Evolutionary conservation across 2,329 filamentous ascomycete genomes (phyloP).

Genomic region (Emericellopsis cladophorae): DNA sequence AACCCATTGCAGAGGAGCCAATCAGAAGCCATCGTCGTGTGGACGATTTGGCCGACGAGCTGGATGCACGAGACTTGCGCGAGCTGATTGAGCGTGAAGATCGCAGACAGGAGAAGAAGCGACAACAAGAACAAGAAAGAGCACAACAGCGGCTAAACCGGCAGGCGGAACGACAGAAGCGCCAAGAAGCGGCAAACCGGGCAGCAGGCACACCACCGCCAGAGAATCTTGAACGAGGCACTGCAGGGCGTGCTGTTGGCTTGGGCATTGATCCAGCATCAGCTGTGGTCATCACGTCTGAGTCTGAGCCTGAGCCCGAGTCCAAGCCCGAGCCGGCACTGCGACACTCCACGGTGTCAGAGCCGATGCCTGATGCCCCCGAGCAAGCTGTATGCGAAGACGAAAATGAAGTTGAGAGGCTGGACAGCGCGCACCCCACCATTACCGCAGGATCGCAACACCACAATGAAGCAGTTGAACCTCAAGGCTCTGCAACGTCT

Average conservation of each 20-base stretch:
- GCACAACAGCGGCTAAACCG: slow-evolving; percentile 52
- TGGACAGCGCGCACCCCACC: slow-evolving; percentile 15
- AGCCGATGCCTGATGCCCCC: slow-evolving; percentile 11
- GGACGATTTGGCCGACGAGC: slow-evolving; percentile 66
- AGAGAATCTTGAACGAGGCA: slow-evolving; percentile 45
- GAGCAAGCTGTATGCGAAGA: slow-evolving; percentile 6
- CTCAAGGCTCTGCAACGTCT: slow-evolving; percentile 5
- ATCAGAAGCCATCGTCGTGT: slow-evolving; percentile 49
- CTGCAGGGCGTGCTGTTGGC: slow-evolving; percentile 45
- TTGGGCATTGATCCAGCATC: slow-evolving; percentile 45
- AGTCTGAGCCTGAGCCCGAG: slow-evolving; percentile 10
- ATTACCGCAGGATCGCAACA: slow-evolving; percentile 11
- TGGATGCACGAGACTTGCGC: slow-evolving; percentile 73
- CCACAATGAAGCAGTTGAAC: slow-evolving; percentile 1
- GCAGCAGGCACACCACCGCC: slow-evolving; percentile 37
- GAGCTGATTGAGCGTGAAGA: slow-evolving; percentile 85
- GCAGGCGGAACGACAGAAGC: slow-evolving; percentile 53
- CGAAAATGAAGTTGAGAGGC: not conserved
- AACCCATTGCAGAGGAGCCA: slow-evolving; percentile 47
- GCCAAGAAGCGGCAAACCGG: slow-evolving; percentile 41
- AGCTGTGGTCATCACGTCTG: slow-evolving; percentile 42
- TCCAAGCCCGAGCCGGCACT: slow-evolving; percentile 9
- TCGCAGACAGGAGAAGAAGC: slow-evolving; percentile 65
- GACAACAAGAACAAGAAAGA: slow-evolving; percentile 52
- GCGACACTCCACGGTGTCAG: slow-evolving; percentile 13